A percentile compares a stretch with the other conserved stretches of the same genome.
Evolutionary conservation across 768 basidiomycete genomes (phyloP).

Genomic region (Leccinum barrowsii): DNA sequence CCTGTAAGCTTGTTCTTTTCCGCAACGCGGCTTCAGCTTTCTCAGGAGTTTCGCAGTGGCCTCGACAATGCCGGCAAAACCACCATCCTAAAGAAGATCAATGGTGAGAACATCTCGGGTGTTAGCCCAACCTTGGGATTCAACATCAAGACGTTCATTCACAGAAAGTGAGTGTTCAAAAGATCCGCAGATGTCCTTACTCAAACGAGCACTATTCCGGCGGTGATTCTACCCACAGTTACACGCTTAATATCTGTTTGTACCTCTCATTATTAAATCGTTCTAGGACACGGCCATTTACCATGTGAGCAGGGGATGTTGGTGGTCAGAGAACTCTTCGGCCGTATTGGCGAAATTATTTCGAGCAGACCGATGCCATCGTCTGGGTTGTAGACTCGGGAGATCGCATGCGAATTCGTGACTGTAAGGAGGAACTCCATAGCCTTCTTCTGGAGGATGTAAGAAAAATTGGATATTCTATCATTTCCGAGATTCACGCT

Average conservation of each 20-base stretch:
- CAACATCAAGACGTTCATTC: conserved; percentile 96
- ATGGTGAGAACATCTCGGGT: conserved; percentile 82
- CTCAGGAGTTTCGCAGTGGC: conserved; percentile 53
- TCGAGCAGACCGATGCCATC: conserved; percentile 96
- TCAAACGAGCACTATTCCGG: conserved; percentile 20
- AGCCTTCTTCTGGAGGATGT: conserved; percentile 91
- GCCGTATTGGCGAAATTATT: conserved; percentile 99
- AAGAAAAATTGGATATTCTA: conserved; percentile 28
- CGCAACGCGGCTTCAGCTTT: conserved; percentile 1
- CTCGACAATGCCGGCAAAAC: conserved; percentile 99
- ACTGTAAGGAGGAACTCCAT: conserved; percentile 86
- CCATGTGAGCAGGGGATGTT: conserved; percentile 87
- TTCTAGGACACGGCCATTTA: conserved; percentile 64
- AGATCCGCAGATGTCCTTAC: conserved; percentile 17
- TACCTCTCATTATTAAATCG: conserved; percentile 4
- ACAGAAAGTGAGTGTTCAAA: conserved; percentile 66
- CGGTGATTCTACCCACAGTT: conserved; percentile 31
- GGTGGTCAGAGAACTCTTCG: conserved; percentile 94
- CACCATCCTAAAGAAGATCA: conserved; percentile 93
- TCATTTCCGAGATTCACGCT: conserved; percentile 19
- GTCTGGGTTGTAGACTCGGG: conserved; percentile 99
- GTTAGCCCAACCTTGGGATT: conserved; percentile 96
- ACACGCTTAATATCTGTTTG: conserved; percentile 43
- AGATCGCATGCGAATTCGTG: conserved; percentile 84
- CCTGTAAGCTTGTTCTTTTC: conserved; percentile 50